These are phyloP conservation scores for Debaryomycetaceae sp. DNA, from an alignment of 1,139 yeast genomes.

Conservation along the genomic window DNA sequence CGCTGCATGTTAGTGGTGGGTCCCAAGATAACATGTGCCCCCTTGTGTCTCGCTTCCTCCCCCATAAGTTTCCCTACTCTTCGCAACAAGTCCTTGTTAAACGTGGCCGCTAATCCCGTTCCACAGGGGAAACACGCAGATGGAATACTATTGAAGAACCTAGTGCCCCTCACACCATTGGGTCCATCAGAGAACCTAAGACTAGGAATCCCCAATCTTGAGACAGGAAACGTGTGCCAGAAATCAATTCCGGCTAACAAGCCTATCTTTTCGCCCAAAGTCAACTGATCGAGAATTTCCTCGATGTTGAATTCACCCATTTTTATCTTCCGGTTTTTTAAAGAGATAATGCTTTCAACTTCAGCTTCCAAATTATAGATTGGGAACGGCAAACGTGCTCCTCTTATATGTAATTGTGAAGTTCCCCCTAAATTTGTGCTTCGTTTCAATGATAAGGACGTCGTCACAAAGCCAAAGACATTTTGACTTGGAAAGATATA, in stretches of 20 bases:
- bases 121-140: conserved; percentile 38
- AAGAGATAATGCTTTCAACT: too few species aligned
- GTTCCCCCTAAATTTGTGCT: not conserved
- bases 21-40: conserved; percentile 32
- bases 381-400: too few species aligned
- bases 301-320: conserved; percentile 36
- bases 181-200: conserved; percentile 33
- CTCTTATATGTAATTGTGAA: too few species aligned
- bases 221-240: conserved; percentile 54
- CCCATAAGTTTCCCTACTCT: conserved; percentile 33
- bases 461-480: not conserved
- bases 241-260: conserved; percentile 47
- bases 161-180: conserved; percentile 34
- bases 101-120: conserved; percentile 45
- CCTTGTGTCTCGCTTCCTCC: conserved; percentile 28
- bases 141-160: conserved; percentile 26
- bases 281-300: conserved; percentile 34
- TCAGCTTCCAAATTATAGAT: too few species aligned
- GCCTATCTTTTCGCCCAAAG: conserved; percentile 45
- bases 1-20: conserved; percentile 33
- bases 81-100: conserved; percentile 22
- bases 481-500: not conserved
- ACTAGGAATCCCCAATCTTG: conserved; percentile 36
- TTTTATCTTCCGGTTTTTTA: too few species aligned
- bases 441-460: not conserved